Base-by-base conservation (phyloP, 2,329 filamentous ascomycete species). In the Xylariales sp. region DNA sequence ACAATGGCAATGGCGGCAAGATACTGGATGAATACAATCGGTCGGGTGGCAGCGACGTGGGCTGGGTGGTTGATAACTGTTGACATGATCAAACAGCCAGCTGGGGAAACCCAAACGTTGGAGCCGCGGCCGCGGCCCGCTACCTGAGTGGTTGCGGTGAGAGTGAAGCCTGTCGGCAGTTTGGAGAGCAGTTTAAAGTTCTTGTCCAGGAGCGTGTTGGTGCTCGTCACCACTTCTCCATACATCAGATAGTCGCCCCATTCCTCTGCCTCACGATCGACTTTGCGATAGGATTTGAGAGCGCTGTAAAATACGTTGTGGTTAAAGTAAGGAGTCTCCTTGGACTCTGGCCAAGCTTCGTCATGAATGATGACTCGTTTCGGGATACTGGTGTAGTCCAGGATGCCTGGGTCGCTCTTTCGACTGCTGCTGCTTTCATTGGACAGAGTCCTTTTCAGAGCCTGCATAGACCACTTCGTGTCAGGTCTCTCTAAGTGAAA, bases 81-180 rank as follows among this genome's bases (percentile, higher is more conserved):
- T 8, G 88, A 95, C 65, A 95, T 93, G 58, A 96, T 85, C 5
- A 97, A 72, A 24, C 80, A 81, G 1, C 93, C 93, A 0, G 86
- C 78, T 1, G 93, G 93, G 0, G 90, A 88, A 5, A 98, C 81
- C 93, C 93, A 98, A 42, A 96, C 87, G 52, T 98, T 98, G 21
- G 76, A 82, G 4, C 93, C 93, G 8, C 93, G 83, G 6, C 93
- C 93, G 25, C 93, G 81, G 6, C 84, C 93, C 0, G 90, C 87
- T 6, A 96, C 72, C 60, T 97, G 91, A 0, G 85, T 88, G 0
- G 89, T 93, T 1, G 93, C 91, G 1, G 85, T 84, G 10, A 88
- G 72, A 0, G 90, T 95, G 57, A 95, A 89, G n/a, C 93, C 93
- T 0, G 77, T 81, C 0, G 90, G 88, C 0, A 97, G 72, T 30